phyloP scores from a whole-genome alignment of 1,284 basidiomycete genomes.

The Moesziomyces globuligerus region DNA sequence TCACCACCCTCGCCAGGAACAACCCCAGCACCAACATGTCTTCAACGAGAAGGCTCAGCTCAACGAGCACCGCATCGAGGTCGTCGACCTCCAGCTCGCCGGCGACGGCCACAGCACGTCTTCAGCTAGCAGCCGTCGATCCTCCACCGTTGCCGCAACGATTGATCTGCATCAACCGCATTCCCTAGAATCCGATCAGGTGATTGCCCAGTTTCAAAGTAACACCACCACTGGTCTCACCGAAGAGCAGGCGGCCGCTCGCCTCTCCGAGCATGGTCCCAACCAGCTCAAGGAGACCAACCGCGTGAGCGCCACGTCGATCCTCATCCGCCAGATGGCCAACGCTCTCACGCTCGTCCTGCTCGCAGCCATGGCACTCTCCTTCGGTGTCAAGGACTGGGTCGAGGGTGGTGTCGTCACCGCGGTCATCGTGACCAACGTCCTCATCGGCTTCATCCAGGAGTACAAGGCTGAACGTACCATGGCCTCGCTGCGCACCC shows the following conservation, averaged over 20 bases:
- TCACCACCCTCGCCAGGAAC: conserved; percentile 25
- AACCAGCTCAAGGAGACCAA: conserved; percentile 57
- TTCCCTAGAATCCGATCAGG: conserved; percentile 48
- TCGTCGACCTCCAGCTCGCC: conserved; percentile 29
- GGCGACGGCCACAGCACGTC: conserved; percentile 18
- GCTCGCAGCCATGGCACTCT: conserved; percentile 74
- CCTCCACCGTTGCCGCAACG: conserved; percentile 50
- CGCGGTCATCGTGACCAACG: conserved; percentile 69
- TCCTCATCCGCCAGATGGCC: conserved; percentile 60
- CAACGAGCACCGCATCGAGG: conserved; percentile 29
- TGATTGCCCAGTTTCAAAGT: conserved; percentile 43
- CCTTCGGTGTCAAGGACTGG: conserved; percentile 72
- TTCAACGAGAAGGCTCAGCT: conserved; percentile 25
- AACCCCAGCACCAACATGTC: conserved; percentile 15
- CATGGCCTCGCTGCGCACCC: conserved; percentile 58
- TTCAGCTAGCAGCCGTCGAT: conserved; percentile 37
- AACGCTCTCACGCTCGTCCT: conserved; percentile 66
- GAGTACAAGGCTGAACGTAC: conserved; percentile 63
- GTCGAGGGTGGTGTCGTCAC: conserved; percentile 76
- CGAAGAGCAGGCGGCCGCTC: conserved; percentile 34
- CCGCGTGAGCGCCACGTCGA: conserved; percentile 51
- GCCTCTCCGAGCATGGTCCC: conserved; percentile 42
- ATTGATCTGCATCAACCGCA: conserved; percentile 60
- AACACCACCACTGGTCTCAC: conserved; percentile 46
- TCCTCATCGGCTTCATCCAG: conserved; percentile 60